A percentile compares a stretch with the other conserved stretches of the same genome.
These are phyloP conservation scores for Aspergillus olivimuriae DNA, from an alignment of 495 filamentous ascomycete genomes.

Conservation along the genomic window DNA sequence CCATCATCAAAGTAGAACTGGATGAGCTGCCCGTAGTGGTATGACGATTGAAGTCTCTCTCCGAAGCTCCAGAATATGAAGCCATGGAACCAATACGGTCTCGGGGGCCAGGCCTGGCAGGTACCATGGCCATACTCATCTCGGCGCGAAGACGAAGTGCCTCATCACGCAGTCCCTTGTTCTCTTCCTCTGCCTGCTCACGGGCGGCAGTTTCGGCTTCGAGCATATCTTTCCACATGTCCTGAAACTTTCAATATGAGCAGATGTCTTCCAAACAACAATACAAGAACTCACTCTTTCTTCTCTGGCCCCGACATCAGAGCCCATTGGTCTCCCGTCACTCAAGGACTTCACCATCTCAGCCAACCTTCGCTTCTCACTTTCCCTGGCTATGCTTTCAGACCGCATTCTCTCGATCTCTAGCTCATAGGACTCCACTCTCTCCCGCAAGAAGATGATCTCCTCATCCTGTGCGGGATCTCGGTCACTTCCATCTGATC, in stretches of 20 bases:
- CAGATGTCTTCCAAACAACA: no score
- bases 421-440: constrained; percentile 71
- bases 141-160: constrained; percentile 68
- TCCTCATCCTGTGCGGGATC: constrained; percentile 65
- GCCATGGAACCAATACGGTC: constrained; percentile 51
- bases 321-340: constrained; percentile 55
- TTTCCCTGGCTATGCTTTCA: constrained; percentile 67
- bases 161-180: constrained; percentile 78
- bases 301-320: constrained; percentile 70
- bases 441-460: constrained; percentile 72
- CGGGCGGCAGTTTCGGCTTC: constrained; percentile 85
- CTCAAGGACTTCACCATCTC: constrained; percentile 71
- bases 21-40: constrained; percentile 46
- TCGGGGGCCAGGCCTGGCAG: constrained; percentile 38
- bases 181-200: constrained; percentile 87
- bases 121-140: constrained; percentile 28
- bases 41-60: constrained; percentile 52
- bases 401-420: constrained; percentile 75
- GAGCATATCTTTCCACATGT: constrained; percentile 93
- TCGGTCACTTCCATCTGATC: constrained; percentile 50
- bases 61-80: constrained; percentile 55
- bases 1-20: constrained; percentile 59
- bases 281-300: constrained; percentile 64
- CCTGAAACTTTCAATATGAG: no score
- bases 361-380: constrained; percentile 73